Percentiles rank a stretch among this genome's conserved stretches.
Evolutionary conservation across 2,329 filamentous ascomycete species (phyloP).

Genomic region (Ceratocystis papillata): DNA sequence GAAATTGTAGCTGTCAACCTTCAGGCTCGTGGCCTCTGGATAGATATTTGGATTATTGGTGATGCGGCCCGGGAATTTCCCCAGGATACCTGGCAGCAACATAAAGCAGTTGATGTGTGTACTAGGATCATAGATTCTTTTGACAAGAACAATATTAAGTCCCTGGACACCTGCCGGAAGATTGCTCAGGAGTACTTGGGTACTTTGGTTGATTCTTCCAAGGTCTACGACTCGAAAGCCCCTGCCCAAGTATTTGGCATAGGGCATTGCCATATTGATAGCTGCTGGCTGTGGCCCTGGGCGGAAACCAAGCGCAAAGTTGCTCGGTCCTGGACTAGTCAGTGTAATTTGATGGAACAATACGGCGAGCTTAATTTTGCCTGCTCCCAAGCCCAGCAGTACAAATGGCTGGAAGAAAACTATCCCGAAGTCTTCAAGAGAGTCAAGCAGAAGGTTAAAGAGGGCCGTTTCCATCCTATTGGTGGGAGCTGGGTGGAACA

Average conservation of each 20-base stretch:
- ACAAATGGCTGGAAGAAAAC: constrained; percentile 86
- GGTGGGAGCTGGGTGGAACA: constrained; percentile 98
- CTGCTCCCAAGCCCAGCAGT: constrained; percentile 91
- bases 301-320: constrained; percentile 96
- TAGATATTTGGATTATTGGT: constrained; percentile 92
- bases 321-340: constrained; percentile 89
- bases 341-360: constrained; percentile 87
- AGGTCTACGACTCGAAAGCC: constrained; percentile 69
- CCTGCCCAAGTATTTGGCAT: constrained; percentile 75
- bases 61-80: constrained; percentile 91
- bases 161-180: constrained; percentile 67
- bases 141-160: constrained; percentile 66
- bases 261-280: constrained; percentile 96
- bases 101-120: constrained; percentile 70
- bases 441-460: constrained; percentile 81
- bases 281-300: constrained; percentile 97
- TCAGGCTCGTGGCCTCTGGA: constrained; percentile 68
- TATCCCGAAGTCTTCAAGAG: constrained; percentile 85
- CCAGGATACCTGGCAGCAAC: constrained; percentile 75
- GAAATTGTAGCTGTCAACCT: constrained; percentile 84
- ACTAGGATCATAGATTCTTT: constrained; percentile 88
- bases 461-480: constrained; percentile 86
- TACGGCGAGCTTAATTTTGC: constrained; percentile 91
- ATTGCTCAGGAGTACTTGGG: constrained; percentile 79
- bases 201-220: constrained; percentile 64